These are phyloP conservation scores for Triticum turgidum DNA, from an alignment of 176 grass and related monocot genomes.

Conservation along the genomic window DNA sequence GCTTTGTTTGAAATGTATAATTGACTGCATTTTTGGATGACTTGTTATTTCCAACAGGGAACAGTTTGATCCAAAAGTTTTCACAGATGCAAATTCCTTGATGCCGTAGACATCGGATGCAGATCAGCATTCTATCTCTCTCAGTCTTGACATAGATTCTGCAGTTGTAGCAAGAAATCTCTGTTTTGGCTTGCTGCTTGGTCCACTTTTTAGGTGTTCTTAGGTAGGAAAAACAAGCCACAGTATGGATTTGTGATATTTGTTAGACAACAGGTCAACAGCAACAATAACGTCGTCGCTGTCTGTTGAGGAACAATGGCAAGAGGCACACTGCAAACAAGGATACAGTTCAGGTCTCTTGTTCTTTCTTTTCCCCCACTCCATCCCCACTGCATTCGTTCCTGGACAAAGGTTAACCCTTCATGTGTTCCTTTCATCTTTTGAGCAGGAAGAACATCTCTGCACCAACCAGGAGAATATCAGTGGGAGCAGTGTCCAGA, in stretches of 20 bases:
- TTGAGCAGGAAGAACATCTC: conserved; percentile 14
- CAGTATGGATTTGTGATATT: background rate
- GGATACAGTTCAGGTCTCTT: conserved; percentile 11
- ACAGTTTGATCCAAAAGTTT: background rate
- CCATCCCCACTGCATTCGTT: background rate
- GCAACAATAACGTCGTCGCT: background rate
- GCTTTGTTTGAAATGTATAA: background rate
- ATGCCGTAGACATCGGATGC: background rate
- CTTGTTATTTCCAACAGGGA: conserved; percentile 17
- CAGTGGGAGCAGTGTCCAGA: background rate
- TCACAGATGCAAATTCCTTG: background rate
- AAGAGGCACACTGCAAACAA: conserved; percentile 21
- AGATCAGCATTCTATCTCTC: background rate
- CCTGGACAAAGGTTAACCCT: conserved; percentile 15
- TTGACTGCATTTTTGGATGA: background rate
- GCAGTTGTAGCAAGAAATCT: conserved; percentile 32
- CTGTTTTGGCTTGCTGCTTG: conserved; percentile 21
- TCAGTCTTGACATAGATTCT: conserved; percentile 5
- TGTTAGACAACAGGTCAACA: conserved; percentile 18
- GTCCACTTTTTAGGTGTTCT: conserved; percentile 51
- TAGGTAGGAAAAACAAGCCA: conserved; percentile 52
- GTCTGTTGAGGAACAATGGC: conserved; percentile 1
- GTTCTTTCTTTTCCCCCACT: conserved; percentile 24
- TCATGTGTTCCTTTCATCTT: conserved; percentile 18
- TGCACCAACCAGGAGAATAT: conserved; percentile 11